phyloP scores from a whole-genome alignment of 306 rosid genomes.

The Casuarina glauca region DNA sequence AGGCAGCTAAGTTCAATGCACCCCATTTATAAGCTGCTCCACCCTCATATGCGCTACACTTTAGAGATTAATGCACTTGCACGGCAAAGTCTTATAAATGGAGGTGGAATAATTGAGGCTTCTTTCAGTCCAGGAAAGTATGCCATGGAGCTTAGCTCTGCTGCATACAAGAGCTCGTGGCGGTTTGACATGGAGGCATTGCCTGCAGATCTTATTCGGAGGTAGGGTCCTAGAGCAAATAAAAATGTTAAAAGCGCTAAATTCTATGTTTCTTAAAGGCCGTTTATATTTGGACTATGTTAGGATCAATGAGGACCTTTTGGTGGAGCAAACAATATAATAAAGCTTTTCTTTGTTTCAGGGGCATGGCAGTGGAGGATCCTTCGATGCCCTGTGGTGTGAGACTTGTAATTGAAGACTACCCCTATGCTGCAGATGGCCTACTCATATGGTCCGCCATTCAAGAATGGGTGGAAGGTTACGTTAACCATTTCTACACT shows the following conservation, averaged over 20 bases:
- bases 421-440: slow-evolving; percentile 96
- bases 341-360: slow-evolving; percentile 31
- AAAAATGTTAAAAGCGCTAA: background rate
- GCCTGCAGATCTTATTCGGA: slow-evolving; percentile 88
- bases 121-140: slow-evolving; percentile 87
- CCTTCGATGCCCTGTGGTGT: slow-evolving; percentile 72
- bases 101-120: slow-evolving; percentile 92
- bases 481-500: slow-evolving; percentile 65
- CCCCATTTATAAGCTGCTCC: slow-evolving; percentile 84
- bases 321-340: background rate
- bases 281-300: background rate
- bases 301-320: background rate
- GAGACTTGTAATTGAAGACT: slow-evolving; percentile 82
- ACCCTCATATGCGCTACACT: slow-evolving; percentile 96
- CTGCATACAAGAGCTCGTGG: slow-evolving; percentile 83
- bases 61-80: slow-evolving; percentile 87
- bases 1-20: slow-evolving; percentile 94
- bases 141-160: slow-evolving; percentile 84
- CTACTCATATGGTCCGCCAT: slow-evolving; percentile 93
- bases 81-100: slow-evolving; percentile 81
- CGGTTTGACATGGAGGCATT: slow-evolving; percentile 88
- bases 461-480: slow-evolving; percentile 86
- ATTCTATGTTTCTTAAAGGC: background rate
- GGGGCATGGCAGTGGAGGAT: slow-evolving; percentile 96
- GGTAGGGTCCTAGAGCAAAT: slow-evolving; percentile 43